phyloP scores from a whole-genome alignment of 75 land plant species.

The Pinus taeda region DNA sequence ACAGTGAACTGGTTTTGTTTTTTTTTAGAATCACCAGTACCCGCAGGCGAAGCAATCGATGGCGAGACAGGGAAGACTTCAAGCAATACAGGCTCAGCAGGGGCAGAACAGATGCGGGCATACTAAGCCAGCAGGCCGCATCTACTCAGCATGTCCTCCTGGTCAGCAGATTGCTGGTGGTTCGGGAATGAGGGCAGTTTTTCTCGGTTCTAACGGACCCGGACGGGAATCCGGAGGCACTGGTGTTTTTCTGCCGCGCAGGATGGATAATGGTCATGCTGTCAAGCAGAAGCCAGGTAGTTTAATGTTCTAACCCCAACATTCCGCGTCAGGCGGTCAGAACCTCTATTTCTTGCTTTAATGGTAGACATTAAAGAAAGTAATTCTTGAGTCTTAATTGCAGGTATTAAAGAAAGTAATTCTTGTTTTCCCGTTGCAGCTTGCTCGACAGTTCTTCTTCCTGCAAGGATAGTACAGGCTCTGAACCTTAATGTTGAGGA shows the following conservation, averaged over 20 bases:
- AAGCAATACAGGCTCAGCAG: not conserved
- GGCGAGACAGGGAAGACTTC: not conserved
- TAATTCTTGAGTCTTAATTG: not conserved
- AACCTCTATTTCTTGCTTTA: no score
- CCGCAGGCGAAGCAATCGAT: not conserved
- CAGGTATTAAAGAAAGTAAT: not conserved
- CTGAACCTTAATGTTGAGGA: constrained; percentile 52
- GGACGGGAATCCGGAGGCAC: constrained; percentile 62
- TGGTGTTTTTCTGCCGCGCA: constrained; percentile 76
- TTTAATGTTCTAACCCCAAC: not conserved
- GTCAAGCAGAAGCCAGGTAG: constrained; percentile 5
- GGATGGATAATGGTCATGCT: constrained; percentile 9
- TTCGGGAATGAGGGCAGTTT: constrained; percentile 45
- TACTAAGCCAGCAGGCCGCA: not conserved
- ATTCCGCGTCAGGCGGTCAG: no score
- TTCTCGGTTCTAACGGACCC: constrained; percentile 22
- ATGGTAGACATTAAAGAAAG: no score
- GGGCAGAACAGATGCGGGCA: not conserved
- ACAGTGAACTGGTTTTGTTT: not conserved
- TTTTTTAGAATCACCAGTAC: not conserved
- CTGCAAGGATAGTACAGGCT: constrained; percentile 40
- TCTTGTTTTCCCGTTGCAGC: constrained; percentile 4
- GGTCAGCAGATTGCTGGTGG: constrained; percentile 5
- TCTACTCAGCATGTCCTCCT: not conserved
- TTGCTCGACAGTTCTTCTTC: constrained; percentile 44